Base-by-base conservation (phyloP, 768 basidiomycete genomes). In the Dictyophora rubrovolvata region DNA sequence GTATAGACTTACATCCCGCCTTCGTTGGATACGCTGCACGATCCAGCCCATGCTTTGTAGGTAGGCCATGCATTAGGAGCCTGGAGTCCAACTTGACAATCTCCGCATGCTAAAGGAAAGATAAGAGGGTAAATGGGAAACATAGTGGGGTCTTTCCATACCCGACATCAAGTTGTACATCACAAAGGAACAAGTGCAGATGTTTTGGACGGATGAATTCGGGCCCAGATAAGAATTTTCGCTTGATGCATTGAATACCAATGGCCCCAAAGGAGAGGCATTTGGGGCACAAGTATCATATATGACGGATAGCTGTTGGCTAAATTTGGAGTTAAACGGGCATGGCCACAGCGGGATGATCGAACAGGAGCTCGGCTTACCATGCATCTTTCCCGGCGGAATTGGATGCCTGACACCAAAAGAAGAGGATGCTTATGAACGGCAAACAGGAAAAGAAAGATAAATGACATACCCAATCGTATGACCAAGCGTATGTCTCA, bases 91-190 rank as follows among this genome's bases (percentile, higher is more conserved):
- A 59, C 57, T 48, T 59, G 48, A 42, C 42, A 42, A 42, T 42
- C 42, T 14, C 42, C 42, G 10, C 42, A 42, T 3, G 42, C 42
- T 20, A 51, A 21, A 16, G 8, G 16, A n/a, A 51, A 21, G 14
- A 51, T 16, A 36, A 33, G 33, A 48, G 21, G 22, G 6, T 1
- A 10, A 10, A 47, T 22, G 22, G 20, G 48, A 48, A 3, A 28
- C n/a, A 14, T 1, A 33, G 17, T 16, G 36, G 37, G 21, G 16
- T 52, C 37, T 33, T 21, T 59, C 18, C 53, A 36, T 37, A 59
- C 57, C 57, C 14, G 57, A 51, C 28, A 59, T 59, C 17, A 59
- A 35, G 50, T 59, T 59, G 52, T 59, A 59, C 57, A 59, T 51
- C 21, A 59, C 49, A 42, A 52, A 59, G 23, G 57, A 59, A 37